Evolutionary conservation across 768 basidiomycete species (phyloP), one percentile per base, ranked within the genome.

Genomic region (Goffeauzyma gilvescens): DNA sequence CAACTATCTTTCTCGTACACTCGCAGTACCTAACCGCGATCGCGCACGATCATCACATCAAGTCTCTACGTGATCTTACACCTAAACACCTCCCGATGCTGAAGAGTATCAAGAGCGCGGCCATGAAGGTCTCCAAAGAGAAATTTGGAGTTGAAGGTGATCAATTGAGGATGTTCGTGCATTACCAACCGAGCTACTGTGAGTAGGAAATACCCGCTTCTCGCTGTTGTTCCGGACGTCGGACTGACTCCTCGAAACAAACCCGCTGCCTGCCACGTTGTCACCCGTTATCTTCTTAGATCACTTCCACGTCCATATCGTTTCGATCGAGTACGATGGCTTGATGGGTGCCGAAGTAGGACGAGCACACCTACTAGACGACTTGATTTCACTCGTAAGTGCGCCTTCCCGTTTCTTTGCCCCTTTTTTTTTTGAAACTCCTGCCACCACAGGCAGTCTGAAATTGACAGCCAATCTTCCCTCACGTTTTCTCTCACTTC

Each of bases 161-260:
- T 3, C 70, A 74, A 8, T 55, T 93, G 45, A 67, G 86, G 52
- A 68, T 89, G 67, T 87, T 76, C 54, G 65, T 96, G 12, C 93
- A 98, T 59, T 98, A 98, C 59, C 89, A 93, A 57, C 90, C 90
- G 0, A 81, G 78, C 27, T 96, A 95, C 58, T 95, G 89, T 89
- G 45, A 49, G 81, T 69, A 10, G 12, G 12, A 10, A 9, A 10
- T 20, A 9, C 34, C 21, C 24, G n/a, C 18, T 41, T 28, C 26
- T 12, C 39, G 6, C 9, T 31, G 23, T 23, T 30, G 27, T 41
- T 41, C 17, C 34, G 34, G 10, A 12, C 10, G n/a, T n/a, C n/a
- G n/a, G n/a, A n/a, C n/a, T 12, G n/a, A 4, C 18, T 28, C 3
- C 30, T 3, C 28, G 30, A 15, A 5, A 30, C n/a, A 7, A 17